phyloP scores from a whole-genome alignment of 2,329 filamentous ascomycete species.

The Fusarium annulatum region DNA sequence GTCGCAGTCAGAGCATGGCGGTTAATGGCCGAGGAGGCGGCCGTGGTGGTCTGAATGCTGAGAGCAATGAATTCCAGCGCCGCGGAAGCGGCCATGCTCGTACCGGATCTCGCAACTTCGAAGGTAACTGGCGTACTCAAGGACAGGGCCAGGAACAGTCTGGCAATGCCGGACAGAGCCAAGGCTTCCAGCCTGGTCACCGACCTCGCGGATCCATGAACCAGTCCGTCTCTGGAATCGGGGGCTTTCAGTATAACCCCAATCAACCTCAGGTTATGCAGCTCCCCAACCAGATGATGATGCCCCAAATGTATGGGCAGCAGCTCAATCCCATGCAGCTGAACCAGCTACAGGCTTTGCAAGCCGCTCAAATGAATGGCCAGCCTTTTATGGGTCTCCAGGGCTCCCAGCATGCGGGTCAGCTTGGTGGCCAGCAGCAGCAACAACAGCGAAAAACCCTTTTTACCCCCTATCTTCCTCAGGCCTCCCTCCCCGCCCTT shows the following conservation, averaged over 20 bases:
- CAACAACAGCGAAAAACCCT: conserved; percentile 96
- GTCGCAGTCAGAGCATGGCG: conserved; percentile 92
- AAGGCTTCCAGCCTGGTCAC: conserved; percentile 91
- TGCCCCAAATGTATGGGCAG: conserved; percentile 88
- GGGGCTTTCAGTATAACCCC: conserved; percentile 85
- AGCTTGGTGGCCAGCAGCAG: conserved; percentile 74
- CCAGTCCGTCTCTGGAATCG: conserved; percentile 85
- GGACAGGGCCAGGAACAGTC: conserved; percentile 69
- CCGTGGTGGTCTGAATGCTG: conserved; percentile 72
- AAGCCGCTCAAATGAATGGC: conserved; percentile 85
- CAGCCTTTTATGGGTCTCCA: conserved; percentile 77
- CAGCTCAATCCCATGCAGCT: conserved; percentile 89
- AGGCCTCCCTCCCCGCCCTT: conserved; percentile 91
- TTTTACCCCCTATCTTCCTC: conserved; percentile 96
- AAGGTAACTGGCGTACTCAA: conserved; percentile 96
- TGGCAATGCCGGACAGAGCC: conserved; percentile 63
- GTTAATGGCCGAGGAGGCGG: conserved; percentile 76
- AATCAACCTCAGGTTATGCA: conserved; percentile 89
- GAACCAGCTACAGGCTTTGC: conserved; percentile 89
- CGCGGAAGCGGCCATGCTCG: conserved; percentile 85
- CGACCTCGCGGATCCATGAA: conserved; percentile 86
- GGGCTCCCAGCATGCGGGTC: conserved; percentile 78
- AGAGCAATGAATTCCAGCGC: conserved; percentile 73
- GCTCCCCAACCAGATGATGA: conserved; percentile 86
- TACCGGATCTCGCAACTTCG: conserved; percentile 91